Evolutionary conservation across 306 rosid species (phyloP).

Genomic region (Malus fusca): DNA sequence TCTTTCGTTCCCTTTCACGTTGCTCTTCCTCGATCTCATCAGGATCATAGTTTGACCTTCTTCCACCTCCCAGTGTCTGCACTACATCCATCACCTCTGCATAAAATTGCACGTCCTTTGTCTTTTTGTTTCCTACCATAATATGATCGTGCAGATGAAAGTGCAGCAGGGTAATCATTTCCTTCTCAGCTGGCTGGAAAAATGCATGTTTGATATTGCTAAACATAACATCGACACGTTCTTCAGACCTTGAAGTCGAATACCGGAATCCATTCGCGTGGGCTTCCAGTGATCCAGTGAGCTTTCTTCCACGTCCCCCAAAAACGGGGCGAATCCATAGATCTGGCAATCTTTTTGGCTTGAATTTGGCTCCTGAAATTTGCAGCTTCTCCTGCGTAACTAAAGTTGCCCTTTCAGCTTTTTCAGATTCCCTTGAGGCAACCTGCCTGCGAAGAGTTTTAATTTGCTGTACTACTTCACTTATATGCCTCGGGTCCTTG

Average conservation of each 20-base stretch:
- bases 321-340: constrained; percentile 30
- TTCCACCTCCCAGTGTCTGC: constrained; percentile 34
- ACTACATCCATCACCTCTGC: constrained; percentile 35
- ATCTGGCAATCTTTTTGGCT: constrained; percentile 30
- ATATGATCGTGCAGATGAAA: constrained; percentile 33
- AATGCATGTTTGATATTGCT: constrained; percentile 33
- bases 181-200: constrained; percentile 37
- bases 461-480: constrained; percentile 27
- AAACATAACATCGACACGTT: constrained; percentile 31
- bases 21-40: constrained; percentile 42
- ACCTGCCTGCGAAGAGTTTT: constrained; percentile 34
- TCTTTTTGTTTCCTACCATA: constrained; percentile 38
- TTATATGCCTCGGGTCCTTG: constrained; percentile 31
- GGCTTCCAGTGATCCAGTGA: constrained; percentile 30
- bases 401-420: constrained; percentile 35
- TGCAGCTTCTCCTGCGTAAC: constrained; percentile 33
- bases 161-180: constrained; percentile 30
- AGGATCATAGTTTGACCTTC: constrained; percentile 27
- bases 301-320: constrained; percentile 32
- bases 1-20: constrained; percentile 31
- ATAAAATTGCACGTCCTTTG: constrained; percentile 33
- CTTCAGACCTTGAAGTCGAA: constrained; percentile 33
- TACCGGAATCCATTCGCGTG: constrained; percentile 31
- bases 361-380: constrained; percentile 26
- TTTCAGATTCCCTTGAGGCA: constrained; percentile 33